A percentile compares a stretch with the other conserved stretches of the same genome.
Evolutionary conservation across 768 basidiomycete genomes (phyloP).

Genomic region (Pleurotus sapidus): DNA sequence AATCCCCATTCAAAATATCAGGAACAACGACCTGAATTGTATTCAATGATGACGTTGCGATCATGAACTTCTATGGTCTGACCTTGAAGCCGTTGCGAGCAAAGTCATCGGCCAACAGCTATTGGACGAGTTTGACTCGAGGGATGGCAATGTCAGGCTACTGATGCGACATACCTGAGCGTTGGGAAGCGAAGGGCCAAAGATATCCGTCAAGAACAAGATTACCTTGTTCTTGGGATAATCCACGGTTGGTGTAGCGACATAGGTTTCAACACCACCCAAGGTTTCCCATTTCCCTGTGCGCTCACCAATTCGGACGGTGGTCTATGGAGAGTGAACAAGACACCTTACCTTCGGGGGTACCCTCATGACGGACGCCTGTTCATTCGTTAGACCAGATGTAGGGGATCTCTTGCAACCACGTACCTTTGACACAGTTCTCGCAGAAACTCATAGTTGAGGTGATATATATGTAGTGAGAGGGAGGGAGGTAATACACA

Average conservation of each 20-base stretch:
- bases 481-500: too few species aligned
- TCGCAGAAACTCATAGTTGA: constrained; percentile 46
- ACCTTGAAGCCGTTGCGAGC: constrained; percentile 46
- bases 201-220: constrained; percentile 41
- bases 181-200: constrained; percentile 35
- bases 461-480: not conserved
- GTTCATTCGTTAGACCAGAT: not conserved
- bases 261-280: constrained; percentile 35
- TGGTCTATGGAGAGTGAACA: not conserved
- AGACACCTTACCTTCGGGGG: constrained; percentile 24
- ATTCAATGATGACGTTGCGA: not conserved
- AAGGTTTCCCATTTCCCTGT: constrained; percentile 36
- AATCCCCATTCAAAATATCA: constrained; percentile 42
- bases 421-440: constrained; percentile 42
- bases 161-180: constrained; percentile 10
- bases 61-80: not conserved
- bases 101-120: constrained; percentile 40
- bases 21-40: constrained; percentile 31
- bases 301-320: not conserved
- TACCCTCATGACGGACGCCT: constrained; percentile 39
- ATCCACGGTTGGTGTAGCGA: constrained; percentile 35
- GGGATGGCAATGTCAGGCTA: not conserved
- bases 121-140: constrained; percentile 8
- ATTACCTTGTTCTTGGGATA: constrained; percentile 44
- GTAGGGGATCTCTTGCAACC: not conserved